Base-by-base conservation (phyloP, 495 filamentous ascomycete species). In the Tuber calosporum region DNA sequence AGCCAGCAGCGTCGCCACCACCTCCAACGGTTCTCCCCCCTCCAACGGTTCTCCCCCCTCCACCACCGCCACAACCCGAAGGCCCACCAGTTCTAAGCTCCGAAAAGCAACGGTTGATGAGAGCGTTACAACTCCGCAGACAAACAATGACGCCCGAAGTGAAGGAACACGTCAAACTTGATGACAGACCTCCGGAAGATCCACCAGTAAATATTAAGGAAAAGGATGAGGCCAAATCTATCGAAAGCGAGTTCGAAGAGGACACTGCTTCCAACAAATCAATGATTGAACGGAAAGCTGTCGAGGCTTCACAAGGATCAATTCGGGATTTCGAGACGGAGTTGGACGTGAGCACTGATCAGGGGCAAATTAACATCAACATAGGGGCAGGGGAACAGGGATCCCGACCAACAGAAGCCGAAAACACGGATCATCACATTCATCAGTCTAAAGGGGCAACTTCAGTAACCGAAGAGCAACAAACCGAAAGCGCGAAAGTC, bases 71-170 rank as follows among this genome's bases (percentile, higher is more conserved):
- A 66, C 88, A 86, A 74, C 86, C 72, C 4, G 75, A 75, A 34
- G 79, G 75, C 34, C 78, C 78, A 19, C 86, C 87, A 40, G 86
- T 88, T 22, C 89, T 96, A 80, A 94, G 93, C 1, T 91, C 92
- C 0, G 95, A 98, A 81, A 97, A 97, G 82, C 88, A 91, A 77
- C 87, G 93, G 75, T 84, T 99, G 73, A 92, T 96, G 92, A 97
- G 94, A 84, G 94, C 95, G 7, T 86, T 97, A 82, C 91, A 98
- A 77, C 84, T 97, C 66, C 87, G 95, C 84, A 88, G 80, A 93
- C 93, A 82, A 93, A 91, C 72, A 53, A 81, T 81, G 79, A 72
- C 62, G 66, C 74, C 71, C 41, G 78, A 80, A 74, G 45, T 74
- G 45, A 78, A 79, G 73, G 79, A 80, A 69, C 79, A 80, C 71